These are phyloP conservation scores for Eucalyptus cladocalyx DNA, from an alignment of 345 rosid species.

Conservation along the genomic window DNA sequence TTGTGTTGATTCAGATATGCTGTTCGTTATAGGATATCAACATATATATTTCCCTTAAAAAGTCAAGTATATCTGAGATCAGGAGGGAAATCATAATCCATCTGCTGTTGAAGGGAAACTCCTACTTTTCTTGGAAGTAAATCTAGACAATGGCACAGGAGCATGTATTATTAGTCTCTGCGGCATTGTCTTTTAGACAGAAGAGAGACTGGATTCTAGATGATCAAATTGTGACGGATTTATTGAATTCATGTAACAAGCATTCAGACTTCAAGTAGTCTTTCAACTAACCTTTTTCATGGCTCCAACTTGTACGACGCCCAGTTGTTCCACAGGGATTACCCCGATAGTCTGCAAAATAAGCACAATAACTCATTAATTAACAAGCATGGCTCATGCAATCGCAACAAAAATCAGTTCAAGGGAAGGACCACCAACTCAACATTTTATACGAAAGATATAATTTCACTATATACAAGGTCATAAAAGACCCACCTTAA, in stretches of 20 bases:
- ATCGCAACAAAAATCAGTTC: neutral
- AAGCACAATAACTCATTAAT: neutral
- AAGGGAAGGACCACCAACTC: neutral
- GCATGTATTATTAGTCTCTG: neutral
- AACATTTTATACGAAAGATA: neutral
- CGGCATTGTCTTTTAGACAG: neutral
- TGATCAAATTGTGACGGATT: neutral
- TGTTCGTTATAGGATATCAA: neutral
- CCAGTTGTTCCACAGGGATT: conserved; percentile 45
- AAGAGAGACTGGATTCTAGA: neutral
- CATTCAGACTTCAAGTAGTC: neutral
- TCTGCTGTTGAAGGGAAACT: neutral
- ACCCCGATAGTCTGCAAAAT: conserved; percentile 66
- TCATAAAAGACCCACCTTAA: conserved; percentile 21
- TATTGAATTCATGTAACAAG: neutral
- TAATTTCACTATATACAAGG: neutral
- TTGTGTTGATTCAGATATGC: neutral
- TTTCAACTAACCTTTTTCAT: conserved; percentile 45
- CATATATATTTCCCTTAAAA: neutral
- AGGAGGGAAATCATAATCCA: neutral
- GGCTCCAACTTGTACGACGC: conserved; percentile 84
- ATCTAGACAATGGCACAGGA: neutral
- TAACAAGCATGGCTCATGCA: neutral
- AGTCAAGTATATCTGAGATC: neutral
- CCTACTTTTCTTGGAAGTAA: neutral